Evolutionary conservation across 202 grass and related monocot genomes (phyloP), one percentile per base, ranked within the genome.

Genomic region (Zoysia matrella): DNA sequence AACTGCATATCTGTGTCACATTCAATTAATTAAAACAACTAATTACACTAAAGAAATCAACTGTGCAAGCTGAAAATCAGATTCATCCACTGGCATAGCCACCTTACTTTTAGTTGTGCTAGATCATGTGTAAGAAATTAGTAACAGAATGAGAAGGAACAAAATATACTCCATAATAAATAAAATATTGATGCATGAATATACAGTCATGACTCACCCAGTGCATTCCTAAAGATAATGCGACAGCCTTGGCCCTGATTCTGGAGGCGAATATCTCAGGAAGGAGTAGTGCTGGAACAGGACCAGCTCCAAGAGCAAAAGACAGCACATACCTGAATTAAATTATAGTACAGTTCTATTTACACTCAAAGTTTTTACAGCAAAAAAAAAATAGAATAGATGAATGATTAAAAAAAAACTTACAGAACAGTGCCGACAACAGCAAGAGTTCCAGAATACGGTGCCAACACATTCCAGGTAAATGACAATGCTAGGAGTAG

Each of bases 251-350:
- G 45, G 95, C 96, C 90, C 96, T 96, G 68, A 99, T 99, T 90
- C 96, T 96, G 43, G 96, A 99, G 47, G 96, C 92, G 79, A 99
- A 99, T 79, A 96, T 94, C 85, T 99, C 96, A 70, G 96, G 96
- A 82, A 99, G 96, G 54, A 99, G 93, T 70, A 99, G 88, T 45
- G 96, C 96, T 52, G 96, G 95, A 74, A 99, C 93, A 79, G 96
- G 96, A 54, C 96, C 96, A 74, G 96, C 96, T 84, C 96, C 96
- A 71, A 99, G 93, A 72, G 96, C 90, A 74, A 99, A 99, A 49
- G 93, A 99, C 58, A 99, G 75, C 61, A 99, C 96, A 71, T 99
- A 99, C 58, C 96, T 99, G 84, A 72, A 79, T 43, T 53, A 82
- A 30, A 30, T 82, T 47, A 79, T 30, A 75, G 53, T 58, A 39